Percentiles rank a stretch among this genome's conserved stretches.
Evolutionary conservation across 1,139 yeast genomes (phyloP).

Genomic region (Hansenula sp.): DNA sequence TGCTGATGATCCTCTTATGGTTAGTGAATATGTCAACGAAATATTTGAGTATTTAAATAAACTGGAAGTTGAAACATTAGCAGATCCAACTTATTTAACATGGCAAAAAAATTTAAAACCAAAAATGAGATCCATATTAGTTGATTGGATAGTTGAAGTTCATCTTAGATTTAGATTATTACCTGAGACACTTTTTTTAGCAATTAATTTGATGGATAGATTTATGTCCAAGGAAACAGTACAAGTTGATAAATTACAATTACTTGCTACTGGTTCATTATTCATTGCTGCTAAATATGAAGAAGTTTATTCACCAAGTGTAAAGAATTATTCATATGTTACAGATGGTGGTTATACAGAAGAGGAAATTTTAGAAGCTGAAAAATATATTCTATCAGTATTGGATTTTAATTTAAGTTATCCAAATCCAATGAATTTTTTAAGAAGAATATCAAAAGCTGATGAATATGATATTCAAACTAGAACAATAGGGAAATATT

Average conservation of each 20-base stretch:
- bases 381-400: constrained; percentile 71
- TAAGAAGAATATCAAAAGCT: constrained; percentile 89
- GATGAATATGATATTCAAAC: constrained; percentile 89
- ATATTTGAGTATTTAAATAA: constrained; percentile 74
- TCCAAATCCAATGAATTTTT: constrained; percentile 92
- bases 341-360: constrained; percentile 81
- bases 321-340: constrained; percentile 83
- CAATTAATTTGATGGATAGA: constrained; percentile 86
- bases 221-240: constrained; percentile 77
- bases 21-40: constrained; percentile 81
- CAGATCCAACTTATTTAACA: constrained; percentile 65
- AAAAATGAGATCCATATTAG: constrained; percentile 79
- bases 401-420: constrained; percentile 78
- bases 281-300: constrained; percentile 95
- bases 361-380: constrained; percentile 84
- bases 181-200: constrained; percentile 84
- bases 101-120: constrained; percentile 71
- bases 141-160: constrained; percentile 94
- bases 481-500: constrained; percentile 84
- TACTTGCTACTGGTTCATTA: constrained; percentile 83
- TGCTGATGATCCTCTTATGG: constrained; percentile 84
- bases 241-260: constrained; percentile 77
- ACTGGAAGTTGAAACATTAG: constrained; percentile 67
- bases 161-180: constrained; percentile 79
- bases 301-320: constrained; percentile 89